Evolutionary conservation across 192 early-diverging fungal species (phyloP).

Genomic region (Dissophora globulifera): DNA sequence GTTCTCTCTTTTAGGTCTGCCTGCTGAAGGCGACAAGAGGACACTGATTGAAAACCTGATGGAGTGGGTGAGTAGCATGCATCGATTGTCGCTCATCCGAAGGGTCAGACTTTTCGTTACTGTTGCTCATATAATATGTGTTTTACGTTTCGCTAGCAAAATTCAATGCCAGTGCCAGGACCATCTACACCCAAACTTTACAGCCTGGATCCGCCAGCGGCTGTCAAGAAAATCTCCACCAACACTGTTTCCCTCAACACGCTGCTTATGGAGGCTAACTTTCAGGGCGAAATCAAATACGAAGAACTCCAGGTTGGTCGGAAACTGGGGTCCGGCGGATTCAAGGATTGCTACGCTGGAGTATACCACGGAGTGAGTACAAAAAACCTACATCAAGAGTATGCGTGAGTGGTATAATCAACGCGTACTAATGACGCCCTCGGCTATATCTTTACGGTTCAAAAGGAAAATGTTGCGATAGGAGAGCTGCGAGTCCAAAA

Average conservation of each 20-base stretch:
- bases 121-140: not conserved
- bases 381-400: too few species aligned
- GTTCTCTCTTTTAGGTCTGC: constrained; percentile 57
- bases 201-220: constrained; percentile 42
- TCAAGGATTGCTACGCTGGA: constrained; percentile 82
- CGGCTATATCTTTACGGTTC: too few species aligned
- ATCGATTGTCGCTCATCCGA: too few species aligned
- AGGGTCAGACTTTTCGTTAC: too few species aligned
- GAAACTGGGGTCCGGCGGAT: constrained; percentile 80
- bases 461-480: constrained; percentile 73
- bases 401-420: too few species aligned
- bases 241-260: constrained; percentile 59
- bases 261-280: constrained; percentile 52
- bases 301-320: constrained; percentile 67
- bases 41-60: constrained; percentile 68
- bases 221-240: constrained; percentile 48
- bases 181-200: constrained; percentile 70
- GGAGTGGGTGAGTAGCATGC: constrained; percentile 63
- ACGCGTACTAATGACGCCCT: too few species aligned
- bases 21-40: constrained; percentile 71
- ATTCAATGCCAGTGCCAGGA: constrained; percentile 72
- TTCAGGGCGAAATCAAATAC: constrained; percentile 69
- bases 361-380: constrained; percentile 66
- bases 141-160: constrained; percentile 59
- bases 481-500: constrained; percentile 75